Evolutionary conservation across 805 yeast genomes (phyloP), one percentile per base, ranked within the genome.

Genomic region (Wilhelminamyces savonicus): DNA sequence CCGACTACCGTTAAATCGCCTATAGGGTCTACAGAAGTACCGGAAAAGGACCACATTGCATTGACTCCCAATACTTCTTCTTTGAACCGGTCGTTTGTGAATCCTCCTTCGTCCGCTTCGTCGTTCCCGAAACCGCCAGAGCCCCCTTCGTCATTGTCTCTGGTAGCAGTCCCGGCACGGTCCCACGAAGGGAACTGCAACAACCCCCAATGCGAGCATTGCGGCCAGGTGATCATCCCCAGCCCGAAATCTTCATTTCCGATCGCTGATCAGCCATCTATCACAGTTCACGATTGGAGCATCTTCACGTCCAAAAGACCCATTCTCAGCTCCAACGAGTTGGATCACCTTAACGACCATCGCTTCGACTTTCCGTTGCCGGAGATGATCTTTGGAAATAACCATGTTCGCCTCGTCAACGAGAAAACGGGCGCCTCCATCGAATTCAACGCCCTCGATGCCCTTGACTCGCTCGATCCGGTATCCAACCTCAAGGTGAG

Each of bases 321-420:
- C 1, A 90, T 90, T 26, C 59, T 86, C 36, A 80, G 72, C 40
- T 67, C 87, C 2, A 63, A 54, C 2, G 95, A 87, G 48, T 71
- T 90, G 33, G 95, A 86, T 34, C 56, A 56, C 2, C 70, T 80
- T 46, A 82, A 76, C 52, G 72, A 71, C 4, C 39, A 49, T 9
- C 50, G 77, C 30, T 68, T 81, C 30, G 77, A 77, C 11, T 74
- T 90, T 37, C 95, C 97, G 0, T 58, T 90, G 24, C 99, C 99
- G 1, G 99, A 92, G 53, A 92, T 92, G 97, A 87, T 92, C 5
- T 92, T 92, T 59, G 97, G 97, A 7, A 76, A 83, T 42, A 88
- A 83, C 49, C 56, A 58, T 33, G 76, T 87, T 8, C 70, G 66
- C 28, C 50, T 87, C 8, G 62, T 52, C 4, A 52, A 62, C 33